A percentile compares a stretch with the other conserved stretches of the same genome.
Conservation (phyloP, 2,329 filamentous ascomycete genomes). For the Fusarium setosum region DNA sequence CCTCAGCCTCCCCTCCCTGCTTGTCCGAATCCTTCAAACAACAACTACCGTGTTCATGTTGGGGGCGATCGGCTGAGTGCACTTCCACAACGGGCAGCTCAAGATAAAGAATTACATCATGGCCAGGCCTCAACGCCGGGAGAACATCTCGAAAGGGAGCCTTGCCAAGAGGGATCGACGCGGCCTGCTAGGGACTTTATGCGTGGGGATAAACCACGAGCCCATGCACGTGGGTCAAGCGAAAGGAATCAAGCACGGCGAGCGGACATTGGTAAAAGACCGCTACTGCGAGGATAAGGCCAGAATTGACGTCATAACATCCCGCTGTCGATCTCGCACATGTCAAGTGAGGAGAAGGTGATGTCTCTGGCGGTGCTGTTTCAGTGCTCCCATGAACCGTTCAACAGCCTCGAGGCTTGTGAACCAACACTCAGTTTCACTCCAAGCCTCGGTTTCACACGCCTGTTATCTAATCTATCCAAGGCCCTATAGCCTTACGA, state of each 20-base stretch:
- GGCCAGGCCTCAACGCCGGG: too few relatives aligned
- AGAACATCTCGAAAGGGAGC: background rate
- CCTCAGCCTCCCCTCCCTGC: background rate
- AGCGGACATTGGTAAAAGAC: background rate
- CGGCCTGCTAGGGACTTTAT: background rate
- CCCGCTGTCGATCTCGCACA: background rate
- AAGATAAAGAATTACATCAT: conserved; percentile 18
- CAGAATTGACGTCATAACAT: conserved; percentile 11
- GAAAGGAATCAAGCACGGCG: background rate
- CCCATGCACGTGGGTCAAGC: conserved; percentile 17
- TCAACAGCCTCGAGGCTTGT: background rate
- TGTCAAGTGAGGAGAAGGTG: background rate
- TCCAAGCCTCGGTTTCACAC: background rate
- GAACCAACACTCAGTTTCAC: background rate
- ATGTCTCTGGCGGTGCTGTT: conserved; percentile 1
- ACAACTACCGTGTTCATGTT: background rate
- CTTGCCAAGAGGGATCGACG: conserved; percentile 22
- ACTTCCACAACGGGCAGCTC: background rate
- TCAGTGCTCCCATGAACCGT: too few relatives aligned
- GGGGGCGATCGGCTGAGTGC: background rate
- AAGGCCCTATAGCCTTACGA: too few relatives aligned
- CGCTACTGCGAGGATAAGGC: background rate
- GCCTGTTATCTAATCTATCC: background rate
- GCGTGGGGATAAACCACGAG: background rate
- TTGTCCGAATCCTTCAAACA: conserved; percentile 3